Percentiles rank a stretch among this genome's conserved stretches.
phyloP scores from a whole-genome alignment of 805 yeast species.

The Candida tammaniensis region DNA sequence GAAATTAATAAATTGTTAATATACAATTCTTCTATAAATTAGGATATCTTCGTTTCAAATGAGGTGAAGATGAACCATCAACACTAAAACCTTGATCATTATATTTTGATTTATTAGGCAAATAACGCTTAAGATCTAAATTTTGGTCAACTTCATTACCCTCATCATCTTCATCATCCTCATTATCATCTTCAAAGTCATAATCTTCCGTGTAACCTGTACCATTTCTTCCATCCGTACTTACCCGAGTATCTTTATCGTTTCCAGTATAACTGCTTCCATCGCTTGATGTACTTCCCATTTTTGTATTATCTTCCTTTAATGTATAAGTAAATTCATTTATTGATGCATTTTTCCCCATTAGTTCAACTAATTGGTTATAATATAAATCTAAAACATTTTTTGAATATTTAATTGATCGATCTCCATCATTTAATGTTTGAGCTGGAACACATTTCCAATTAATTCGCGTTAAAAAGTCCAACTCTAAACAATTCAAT shows the following conservation, averaged over 20 bases:
- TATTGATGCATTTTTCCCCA: slow-evolving; percentile 31
- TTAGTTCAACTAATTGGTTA: slow-evolving; percentile 35
- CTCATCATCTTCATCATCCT: slow-evolving; percentile 13
- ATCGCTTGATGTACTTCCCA: no score
- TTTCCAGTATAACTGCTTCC: slow-evolving; percentile 1
- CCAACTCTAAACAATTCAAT: slow-evolving; percentile 82
- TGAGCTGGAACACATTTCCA: slow-evolving; percentile 54
- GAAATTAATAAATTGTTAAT: no score
- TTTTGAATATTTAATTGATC: slow-evolving; percentile 29
- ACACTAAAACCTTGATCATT: slow-evolving; percentile 19
- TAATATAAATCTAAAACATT: slow-evolving; percentile 41
- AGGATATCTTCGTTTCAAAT: slow-evolving; percentile 17
- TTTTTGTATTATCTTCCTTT: no score
- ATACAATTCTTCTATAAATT: slow-evolving; percentile 2
- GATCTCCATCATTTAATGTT: slow-evolving; percentile 18
- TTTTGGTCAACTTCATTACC: slow-evolving; percentile 11
- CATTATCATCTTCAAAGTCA: slow-evolving; percentile 12
- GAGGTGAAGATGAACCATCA: slow-evolving; percentile 29
- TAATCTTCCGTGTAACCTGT: slow-evolving; percentile 5
- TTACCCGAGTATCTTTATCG: slow-evolving; percentile 1
- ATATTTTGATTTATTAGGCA: slow-evolving; percentile 6
- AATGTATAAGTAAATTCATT: slow-evolving; percentile 14
- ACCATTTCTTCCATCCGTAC: slow-evolving; percentile 5
- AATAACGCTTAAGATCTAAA: slow-evolving; percentile 6
- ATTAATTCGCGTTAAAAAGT: slow-evolving; percentile 74